Base-by-base conservation (phyloP, 371 early-diverging fungal genomes). In the Mucor indicus region DNA sequence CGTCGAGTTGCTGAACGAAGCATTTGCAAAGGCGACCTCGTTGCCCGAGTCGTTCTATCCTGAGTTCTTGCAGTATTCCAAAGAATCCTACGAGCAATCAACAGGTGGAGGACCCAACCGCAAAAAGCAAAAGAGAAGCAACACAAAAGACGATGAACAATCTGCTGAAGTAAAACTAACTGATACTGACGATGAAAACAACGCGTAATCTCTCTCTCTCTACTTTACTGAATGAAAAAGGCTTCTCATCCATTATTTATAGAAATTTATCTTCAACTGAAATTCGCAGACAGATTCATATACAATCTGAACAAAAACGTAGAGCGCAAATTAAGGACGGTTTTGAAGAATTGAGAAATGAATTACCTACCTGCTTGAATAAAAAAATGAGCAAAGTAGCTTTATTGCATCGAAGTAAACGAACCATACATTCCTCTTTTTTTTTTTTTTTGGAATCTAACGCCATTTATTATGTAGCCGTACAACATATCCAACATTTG, bases 241-340 rank as follows among this genome's bases (percentile, higher is more conserved):
- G n/a, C n/a, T n/a, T n/a, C 9, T 48, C 31, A 25, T 50, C 38
- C 13, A 15, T 5, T 1, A 40, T 17, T 15, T 22, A 30, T 46
- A 50, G 45, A 17, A 39, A 42, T 17, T 44, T 58, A 31, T 36
- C 60, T 27, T 60, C 60, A 11, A 36, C 22, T 23, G 72, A 72
- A 39, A 30, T 67, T 40, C 62, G 72, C 8, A 62, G 67, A 16
- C 72, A 62, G 46, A 61, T 72, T 19, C 72, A 72, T 44, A 72
- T 72, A 32, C 72, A 72, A 40, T 67, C 68, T 27, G 72, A 71
- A 19, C 72, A 71, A 42, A 71, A 64, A 46, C 52, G 72, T 38
- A 58, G 72, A 40, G 71, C 71, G 33, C 67, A 70, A 46, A 70
- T 70, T 30, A 70, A 70, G 49, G 71, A 53, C 31, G 67, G 53